Evolutionary conservation across 1,284 basidiomycete species (phyloP), one percentile per base, ranked within the genome.

Genomic region (Inonotus obliquus): DNA sequence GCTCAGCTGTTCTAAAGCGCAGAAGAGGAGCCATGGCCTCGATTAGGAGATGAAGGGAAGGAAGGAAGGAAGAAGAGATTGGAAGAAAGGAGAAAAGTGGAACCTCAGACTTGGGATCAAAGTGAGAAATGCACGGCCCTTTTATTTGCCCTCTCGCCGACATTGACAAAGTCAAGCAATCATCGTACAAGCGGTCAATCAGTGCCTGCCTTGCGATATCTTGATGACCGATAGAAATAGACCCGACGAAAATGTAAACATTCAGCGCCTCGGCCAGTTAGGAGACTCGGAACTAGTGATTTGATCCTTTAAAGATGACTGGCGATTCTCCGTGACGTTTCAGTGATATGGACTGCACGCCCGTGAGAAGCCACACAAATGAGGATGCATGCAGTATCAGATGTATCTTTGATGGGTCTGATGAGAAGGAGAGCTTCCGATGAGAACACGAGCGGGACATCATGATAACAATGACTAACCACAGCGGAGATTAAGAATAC

Each of bases 1-100:
- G 67, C 65, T 65, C 67, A 58, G 45, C 57, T 63, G 58, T 44
- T 54, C 51, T 25, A 49, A 56, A 59, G 58, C 49, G 58, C 57
- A 57, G 37, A 35, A 57, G 45, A 48, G 62, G 62, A 44, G 62
- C 62, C 62, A 63, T 63, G 45, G 47, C 45, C 51, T 37, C 41
- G 23, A 35, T 10, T 4, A 37, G 51, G 38, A 49, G 25, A 6
- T n/a, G n/a, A 59, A 35, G 44, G 45, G 47, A 57, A 61, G 38
- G 41, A 54, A n/a, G 38, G 38, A 44, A 44, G 17, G 44, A 39
- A 32, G 47, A 41, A 47, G 32, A 51, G 44, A 49, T n/a, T 27
- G 57, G 25, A 14, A 37, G 32, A 27, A 39, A 29, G 32, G 29
- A 13, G 57, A 37, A 45, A 25, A 17, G 32, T 4, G 32, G 32